A percentile compares a stretch with the other conserved stretches of the same genome.
phyloP scores from a whole-genome alignment of 495 filamentous ascomycete genomes.

The Penicillium daleae region DNA sequence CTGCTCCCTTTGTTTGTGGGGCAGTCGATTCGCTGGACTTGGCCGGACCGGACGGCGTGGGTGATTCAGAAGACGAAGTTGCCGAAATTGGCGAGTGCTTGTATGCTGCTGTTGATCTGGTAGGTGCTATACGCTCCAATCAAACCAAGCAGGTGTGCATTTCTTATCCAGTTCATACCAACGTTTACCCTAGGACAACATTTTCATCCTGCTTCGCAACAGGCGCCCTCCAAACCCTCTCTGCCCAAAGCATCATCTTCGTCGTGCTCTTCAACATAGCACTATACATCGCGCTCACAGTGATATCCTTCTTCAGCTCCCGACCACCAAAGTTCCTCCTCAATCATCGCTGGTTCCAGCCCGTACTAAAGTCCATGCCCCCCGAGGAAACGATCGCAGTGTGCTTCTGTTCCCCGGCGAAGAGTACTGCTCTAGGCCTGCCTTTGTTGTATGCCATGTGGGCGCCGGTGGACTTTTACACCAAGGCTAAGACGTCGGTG shows the following conservation, averaged over 20 bases:
- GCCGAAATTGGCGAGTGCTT: conserved; percentile 47
- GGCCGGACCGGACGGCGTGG: conserved; percentile 44
- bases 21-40: conserved; percentile 52
- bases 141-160: neutral
- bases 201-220: conserved; percentile 60
- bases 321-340: conserved; percentile 42
- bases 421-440: conserved; percentile 59
- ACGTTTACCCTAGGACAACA: conserved; percentile 43
- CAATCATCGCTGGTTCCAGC: conserved; percentile 25
- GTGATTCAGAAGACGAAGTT: conserved; percentile 49
- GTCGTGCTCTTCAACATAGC: conserved; percentile 56
- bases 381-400: conserved; percentile 56
- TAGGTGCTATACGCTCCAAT: too few relatives aligned
- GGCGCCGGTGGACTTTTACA: conserved; percentile 51
- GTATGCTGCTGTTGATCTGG: conserved; percentile 56
- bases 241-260: conserved; percentile 52
- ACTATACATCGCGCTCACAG: conserved; percentile 55
- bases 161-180: neutral
- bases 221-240: conserved; percentile 50
- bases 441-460: conserved; percentile 59
- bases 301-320: conserved; percentile 50
- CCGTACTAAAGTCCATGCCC: conserved; percentile 43
- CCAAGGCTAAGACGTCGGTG: conserved; percentile 55
- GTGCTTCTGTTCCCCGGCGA: conserved; percentile 61
- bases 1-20: conserved; percentile 54